Percentiles rank a stretch among this genome's conserved stretches.
These are phyloP conservation scores for Verbena officinalis DNA, from an alignment of 257 asterid genomes.

Conservation along the genomic window DNA sequence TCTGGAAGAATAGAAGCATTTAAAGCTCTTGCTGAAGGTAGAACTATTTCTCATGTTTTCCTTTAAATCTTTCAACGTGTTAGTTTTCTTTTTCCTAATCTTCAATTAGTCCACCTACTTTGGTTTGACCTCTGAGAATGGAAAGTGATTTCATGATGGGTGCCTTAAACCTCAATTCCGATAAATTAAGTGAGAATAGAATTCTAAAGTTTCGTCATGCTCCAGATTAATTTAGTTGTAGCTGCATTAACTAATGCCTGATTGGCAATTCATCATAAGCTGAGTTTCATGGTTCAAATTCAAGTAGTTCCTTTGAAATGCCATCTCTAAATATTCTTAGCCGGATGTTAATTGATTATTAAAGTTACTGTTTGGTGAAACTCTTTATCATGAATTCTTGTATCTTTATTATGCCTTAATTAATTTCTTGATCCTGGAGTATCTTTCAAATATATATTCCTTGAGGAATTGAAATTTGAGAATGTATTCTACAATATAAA, in stretches of 20 bases:
- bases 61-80: background rate
- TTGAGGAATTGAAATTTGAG: background rate
- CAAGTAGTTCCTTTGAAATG: constrained; percentile 6
- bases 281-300: constrained; percentile 10
- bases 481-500: background rate
- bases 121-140: too few relatives aligned
- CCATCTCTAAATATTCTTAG: constrained; percentile 1
- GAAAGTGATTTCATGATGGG: too few relatives aligned
- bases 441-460: constrained; percentile 1
- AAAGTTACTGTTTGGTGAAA: constrained; percentile 6
- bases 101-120: too few relatives aligned
- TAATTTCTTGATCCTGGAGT: background rate
- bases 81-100: background rate
- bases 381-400: background rate
- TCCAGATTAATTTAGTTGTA: constrained; percentile 11
- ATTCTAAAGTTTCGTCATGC: background rate
- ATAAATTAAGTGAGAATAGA: too few relatives aligned
- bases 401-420: constrained; percentile 5
- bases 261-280: constrained; percentile 19
- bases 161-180: too few relatives aligned
- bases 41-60: constrained; percentile 17
- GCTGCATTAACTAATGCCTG: constrained; percentile 1
- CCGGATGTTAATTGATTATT: constrained; percentile 6
- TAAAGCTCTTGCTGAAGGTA: constrained; percentile 60
- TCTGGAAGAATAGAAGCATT: constrained; percentile 57